phyloP scores from a whole-genome alignment of 176 grass and related monocot genomes.

The Pontederia paniculata region DNA sequence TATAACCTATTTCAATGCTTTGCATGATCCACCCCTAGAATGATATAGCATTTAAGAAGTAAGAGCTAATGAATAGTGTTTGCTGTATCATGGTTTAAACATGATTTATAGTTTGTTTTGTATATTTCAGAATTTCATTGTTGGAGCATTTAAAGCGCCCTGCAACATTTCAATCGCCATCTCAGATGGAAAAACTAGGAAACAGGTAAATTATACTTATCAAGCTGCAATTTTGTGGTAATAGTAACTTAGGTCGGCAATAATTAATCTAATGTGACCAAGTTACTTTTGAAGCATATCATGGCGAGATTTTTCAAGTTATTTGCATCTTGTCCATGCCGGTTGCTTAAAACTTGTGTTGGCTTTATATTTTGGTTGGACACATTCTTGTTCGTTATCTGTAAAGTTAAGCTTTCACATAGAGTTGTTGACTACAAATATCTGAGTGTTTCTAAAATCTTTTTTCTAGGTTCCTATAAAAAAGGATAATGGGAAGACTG shows the following conservation, averaged over 20 bases:
- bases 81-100: neutral
- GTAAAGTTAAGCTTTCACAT: neutral
- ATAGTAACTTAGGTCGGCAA: no score
- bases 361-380: no score
- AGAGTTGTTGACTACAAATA: neutral
- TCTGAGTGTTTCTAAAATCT: neutral
- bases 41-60: no score
- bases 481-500: constrained; percentile 20
- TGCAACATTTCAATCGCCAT: constrained; percentile 12
- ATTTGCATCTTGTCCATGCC: no score
- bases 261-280: no score
- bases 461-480: constrained; percentile 17
- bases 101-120: neutral
- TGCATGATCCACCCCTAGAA: no score
- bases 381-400: neutral
- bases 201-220: constrained; percentile 14
- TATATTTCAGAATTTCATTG: constrained; percentile 20
- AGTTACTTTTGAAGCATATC: no score
- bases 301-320: no score
- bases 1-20: no score
- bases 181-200: constrained; percentile 19
- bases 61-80: no score
- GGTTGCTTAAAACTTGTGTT: no score
- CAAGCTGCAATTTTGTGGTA: neutral
- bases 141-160: constrained; percentile 24